Base-by-base conservation (phyloP, 2,329 filamentous ascomycete genomes). In the Colletotrichum liaoningense region DNA sequence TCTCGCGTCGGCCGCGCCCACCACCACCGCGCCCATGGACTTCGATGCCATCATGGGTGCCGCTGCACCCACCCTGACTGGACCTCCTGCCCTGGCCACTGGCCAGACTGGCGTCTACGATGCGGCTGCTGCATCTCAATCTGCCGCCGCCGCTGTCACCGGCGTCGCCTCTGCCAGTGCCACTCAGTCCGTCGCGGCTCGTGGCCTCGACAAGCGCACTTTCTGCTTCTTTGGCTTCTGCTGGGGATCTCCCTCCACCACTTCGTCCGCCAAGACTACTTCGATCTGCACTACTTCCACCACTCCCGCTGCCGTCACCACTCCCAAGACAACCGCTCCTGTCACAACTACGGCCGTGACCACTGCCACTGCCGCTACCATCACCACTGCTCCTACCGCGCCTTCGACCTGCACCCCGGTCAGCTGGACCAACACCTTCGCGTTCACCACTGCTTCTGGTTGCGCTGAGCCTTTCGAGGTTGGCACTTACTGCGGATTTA, bases 401-500 rank as follows among this genome's bases (percentile, higher is more conserved):
- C 60, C 71, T 8, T 57, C 69, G 9, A 69, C 46, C 26, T 71
- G 71, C 28, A 73, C 71, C 3, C 71, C 71, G 2, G 30, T 66
- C 22, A 73, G 55, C 56, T 73, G 71, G 71, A 42, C 56, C 49
- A 73, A 73, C 49, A 71, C 71, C 9, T 52, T 52, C 28, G 19
- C 62, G 1, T 73, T 73, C 4, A 73, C 71, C 1, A 65, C 71
- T 30, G 71, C 62, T 1, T 30, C 71, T 2, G n/a, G 22, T 6
- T 73, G 71, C 5, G 9, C 60, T 16, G 60, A 55, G 1, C 62
- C 71, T 2, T 73, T 24, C 2, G 71, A 73, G 11, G 67, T 73
- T 12, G 71, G 71, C 16, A 73, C 71, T 22, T 73, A 52, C 56
- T 73, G 71, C 1, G 71, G 71, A 1, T 73, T 73, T 16, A 46